A percentile compares a stretch with the other conserved stretches of the same genome.
phyloP scores from a whole-genome alignment of 495 filamentous ascomycete species.

The Beverwykella pulmonaria region DNA sequence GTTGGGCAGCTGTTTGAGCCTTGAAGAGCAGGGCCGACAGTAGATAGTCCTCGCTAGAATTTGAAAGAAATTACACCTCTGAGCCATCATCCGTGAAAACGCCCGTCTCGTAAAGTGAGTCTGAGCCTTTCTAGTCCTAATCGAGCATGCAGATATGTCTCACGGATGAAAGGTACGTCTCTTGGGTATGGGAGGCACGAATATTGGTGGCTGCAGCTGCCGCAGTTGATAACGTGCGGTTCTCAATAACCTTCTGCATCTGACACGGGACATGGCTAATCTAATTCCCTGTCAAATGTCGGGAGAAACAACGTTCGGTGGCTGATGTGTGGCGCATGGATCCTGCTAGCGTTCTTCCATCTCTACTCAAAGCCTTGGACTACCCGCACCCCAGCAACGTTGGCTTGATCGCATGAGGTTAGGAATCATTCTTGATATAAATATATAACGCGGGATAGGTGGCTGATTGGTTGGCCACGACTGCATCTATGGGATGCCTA shows the following conservation, averaged over 20 bases:
- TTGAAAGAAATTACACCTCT: too few species aligned
- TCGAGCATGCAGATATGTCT: background rate
- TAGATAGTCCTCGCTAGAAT: background rate
- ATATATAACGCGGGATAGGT: too few species aligned
- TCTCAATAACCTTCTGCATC: constrained; percentile 30
- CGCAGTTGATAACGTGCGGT: constrained; percentile 16
- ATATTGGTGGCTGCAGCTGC: constrained; percentile 38
- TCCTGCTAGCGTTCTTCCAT: background rate
- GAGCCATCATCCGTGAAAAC: too few species aligned
- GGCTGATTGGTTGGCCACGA: too few species aligned
- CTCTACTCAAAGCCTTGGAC: background rate
- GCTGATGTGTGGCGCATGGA: constrained; percentile 14
- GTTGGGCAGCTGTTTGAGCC: background rate
- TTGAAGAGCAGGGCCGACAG: background rate
- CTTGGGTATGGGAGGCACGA: background rate
- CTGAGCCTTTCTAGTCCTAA: too few species aligned
- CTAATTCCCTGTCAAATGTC: constrained; percentile 19
- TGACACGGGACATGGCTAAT: constrained; percentile 1
- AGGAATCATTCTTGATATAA: too few species aligned
- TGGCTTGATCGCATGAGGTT: too few species aligned
- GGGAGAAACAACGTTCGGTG: background rate
- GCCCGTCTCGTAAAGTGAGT: too few species aligned
- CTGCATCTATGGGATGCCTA: too few species aligned
- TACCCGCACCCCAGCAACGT: background rate
- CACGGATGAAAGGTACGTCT: background rate